Evolutionary conservation across 2,329 filamentous ascomycete genomes (phyloP).

Genomic region (Macroventuria anomochaeta): DNA sequence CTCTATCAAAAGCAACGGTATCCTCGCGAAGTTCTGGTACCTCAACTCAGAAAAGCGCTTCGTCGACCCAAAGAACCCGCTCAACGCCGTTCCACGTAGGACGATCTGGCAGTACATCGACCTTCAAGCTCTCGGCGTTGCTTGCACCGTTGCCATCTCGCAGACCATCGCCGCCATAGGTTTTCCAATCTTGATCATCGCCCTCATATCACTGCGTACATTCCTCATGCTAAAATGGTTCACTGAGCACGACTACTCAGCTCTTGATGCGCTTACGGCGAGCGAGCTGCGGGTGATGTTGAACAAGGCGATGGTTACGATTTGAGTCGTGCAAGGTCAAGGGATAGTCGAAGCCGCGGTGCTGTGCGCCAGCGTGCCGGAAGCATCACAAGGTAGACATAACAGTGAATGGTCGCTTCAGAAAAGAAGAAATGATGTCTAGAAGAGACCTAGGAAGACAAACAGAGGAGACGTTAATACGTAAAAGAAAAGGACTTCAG

Average conservation of each 20-base stretch:
- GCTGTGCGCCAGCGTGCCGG: slow-evolving; percentile 32
- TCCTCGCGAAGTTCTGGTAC: slow-evolving; percentile 57
- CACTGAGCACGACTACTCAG: slow-evolving; percentile 53
- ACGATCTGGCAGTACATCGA: slow-evolving; percentile 58
- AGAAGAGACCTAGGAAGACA: background rate
- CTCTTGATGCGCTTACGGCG: slow-evolving; percentile 61
- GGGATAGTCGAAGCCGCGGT: slow-evolving; percentile 19
- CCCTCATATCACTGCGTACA: slow-evolving; percentile 62
- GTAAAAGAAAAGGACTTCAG: background rate
- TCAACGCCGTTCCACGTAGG: slow-evolving; percentile 51
- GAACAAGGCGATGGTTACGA: slow-evolving; percentile 8
- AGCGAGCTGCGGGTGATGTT: slow-evolving; percentile 45
- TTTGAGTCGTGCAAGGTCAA: slow-evolving; percentile 7
- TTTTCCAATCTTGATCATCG: slow-evolving; percentile 63
- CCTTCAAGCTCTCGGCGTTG: slow-evolving; percentile 58
- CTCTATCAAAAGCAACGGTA: slow-evolving; percentile 56
- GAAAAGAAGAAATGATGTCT: background rate
- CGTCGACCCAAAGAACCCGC: slow-evolving; percentile 54
- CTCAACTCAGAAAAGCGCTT: slow-evolving; percentile 56
- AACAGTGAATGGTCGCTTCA: background rate
- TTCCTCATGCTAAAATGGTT: slow-evolving; percentile 59
- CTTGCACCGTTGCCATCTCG: slow-evolving; percentile 60
- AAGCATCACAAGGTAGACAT: slow-evolving; percentile 22
- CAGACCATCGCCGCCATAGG: slow-evolving; percentile 65
- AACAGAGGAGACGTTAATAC: background rate